Base-by-base conservation (phyloP, 257 asterid genomes). In the Salvia miltiorrhiza region DNA sequence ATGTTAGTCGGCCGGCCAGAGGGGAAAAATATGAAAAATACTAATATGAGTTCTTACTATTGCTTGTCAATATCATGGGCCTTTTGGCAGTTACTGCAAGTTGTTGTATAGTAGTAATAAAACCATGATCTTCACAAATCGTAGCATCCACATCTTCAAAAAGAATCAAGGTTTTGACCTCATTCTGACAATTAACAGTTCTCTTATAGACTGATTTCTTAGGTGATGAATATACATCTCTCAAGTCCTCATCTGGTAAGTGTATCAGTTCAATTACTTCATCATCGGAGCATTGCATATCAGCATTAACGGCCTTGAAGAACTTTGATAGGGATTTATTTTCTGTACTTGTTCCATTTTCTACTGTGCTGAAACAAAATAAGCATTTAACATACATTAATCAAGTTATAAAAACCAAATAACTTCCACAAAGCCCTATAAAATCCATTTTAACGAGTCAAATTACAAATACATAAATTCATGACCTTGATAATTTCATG, bases 21-120 rank as follows among this genome's bases (percentile, higher is more conserved):
- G 47, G 54, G 44, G 65, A 58, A 69, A 63, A 55, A 47, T n/a
- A 28, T 40, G 45, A 50, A 40, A 70, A 33, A 19, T 68, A 35
- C 62, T 35, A 53, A 59, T 60, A 63, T 68, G 30, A 64, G 63
- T 71, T 73, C 99, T 81, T 91, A 94, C 99, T 83, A 59, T 90
- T 91, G 83, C 96, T 87, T 64, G 99, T 90, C 84, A 94, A 70
- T 79, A 94, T 91, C 88, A 94, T 94, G 77, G 99, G 99, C 65
- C 97, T 88, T 80, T 94, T 94, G 3, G 97, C 96, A 24, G 93
- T 87, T 84, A 69, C 84, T 33, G 96, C 92, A 32, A 94, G 91
- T 78, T 88, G 97, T 65, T 94, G 95, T 78, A 94, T 86, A 62
- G 96, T 77, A 39, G 93, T 75, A 49, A 89, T 70, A 77, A 94